Conservation (phyloP, 148 eudicot genomes). For the Fagopyrum homotropicum region DNA sequence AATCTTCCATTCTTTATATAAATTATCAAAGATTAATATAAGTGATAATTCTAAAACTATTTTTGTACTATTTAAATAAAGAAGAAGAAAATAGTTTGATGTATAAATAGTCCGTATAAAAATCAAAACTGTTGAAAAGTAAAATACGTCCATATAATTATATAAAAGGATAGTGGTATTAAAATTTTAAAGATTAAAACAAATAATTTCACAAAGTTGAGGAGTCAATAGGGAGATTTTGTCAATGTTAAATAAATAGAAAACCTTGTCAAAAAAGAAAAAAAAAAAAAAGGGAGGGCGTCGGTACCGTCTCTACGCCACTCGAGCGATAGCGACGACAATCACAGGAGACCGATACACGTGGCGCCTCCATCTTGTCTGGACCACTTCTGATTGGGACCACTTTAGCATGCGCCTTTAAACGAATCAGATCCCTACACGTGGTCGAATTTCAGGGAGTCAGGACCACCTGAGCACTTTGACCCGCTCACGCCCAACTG, state of each 20-base stretch:
- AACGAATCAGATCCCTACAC: conserved; percentile 11
- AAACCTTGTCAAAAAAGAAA: not conserved
- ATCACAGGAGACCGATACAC: conserved; percentile 5
- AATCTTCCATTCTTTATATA: too few species aligned
- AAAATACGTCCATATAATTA: too few species aligned
- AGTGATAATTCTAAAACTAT: too few species aligned
- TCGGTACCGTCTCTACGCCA: conserved; percentile 3
- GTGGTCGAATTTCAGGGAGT: not conserved
- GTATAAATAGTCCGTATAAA: too few species aligned
- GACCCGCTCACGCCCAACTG: conserved; percentile 11
- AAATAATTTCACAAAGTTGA: not conserved
- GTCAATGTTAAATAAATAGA: not conserved
- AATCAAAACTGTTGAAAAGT: too few species aligned
- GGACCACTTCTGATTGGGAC: not conserved
- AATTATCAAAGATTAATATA: too few species aligned
- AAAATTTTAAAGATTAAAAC: not conserved
- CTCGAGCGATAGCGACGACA: not conserved
- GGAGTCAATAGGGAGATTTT: not conserved
- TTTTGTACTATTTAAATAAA: too few species aligned
- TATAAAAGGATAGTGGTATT: too few species aligned
- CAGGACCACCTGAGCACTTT: conserved; percentile 10
- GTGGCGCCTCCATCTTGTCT: not conserved
- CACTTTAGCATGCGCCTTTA: conserved; percentile 4
- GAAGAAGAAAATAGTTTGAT: too few species aligned
- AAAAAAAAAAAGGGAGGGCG: not conserved